These are phyloP conservation scores for Rhodotorula sp. DNA, from an alignment of 1,284 basidiomycete species.

Conservation along the genomic window DNA sequence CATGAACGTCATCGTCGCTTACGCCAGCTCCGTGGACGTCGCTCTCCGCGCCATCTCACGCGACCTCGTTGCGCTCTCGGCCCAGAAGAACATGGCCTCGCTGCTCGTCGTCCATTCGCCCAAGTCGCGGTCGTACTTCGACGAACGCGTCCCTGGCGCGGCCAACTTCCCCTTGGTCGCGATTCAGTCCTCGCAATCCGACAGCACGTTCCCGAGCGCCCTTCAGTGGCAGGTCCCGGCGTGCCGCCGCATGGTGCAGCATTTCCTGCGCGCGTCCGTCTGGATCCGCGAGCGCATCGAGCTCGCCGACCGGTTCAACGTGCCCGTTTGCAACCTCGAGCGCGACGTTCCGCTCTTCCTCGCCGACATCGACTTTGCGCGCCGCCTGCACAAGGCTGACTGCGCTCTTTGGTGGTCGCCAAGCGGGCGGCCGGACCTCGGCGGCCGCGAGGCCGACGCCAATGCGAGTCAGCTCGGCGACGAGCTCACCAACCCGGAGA, in stretches of 20 bases:
- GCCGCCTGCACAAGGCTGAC: slow-evolving; percentile 81
- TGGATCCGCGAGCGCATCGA: slow-evolving; percentile 82
- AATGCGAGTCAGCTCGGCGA: slow-evolving; percentile 54
- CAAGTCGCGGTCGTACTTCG: slow-evolving; percentile 83
- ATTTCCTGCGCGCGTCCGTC: slow-evolving; percentile 74
- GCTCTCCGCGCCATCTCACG: slow-evolving; percentile 87
- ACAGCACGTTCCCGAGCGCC: slow-evolving; percentile 49
- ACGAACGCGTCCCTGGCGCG: slow-evolving; percentile 69
- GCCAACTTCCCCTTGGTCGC: slow-evolving; percentile 83
- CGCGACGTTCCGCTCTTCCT: slow-evolving; percentile 83
- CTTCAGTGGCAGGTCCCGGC: slow-evolving; percentile 59
- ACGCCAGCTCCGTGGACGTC: slow-evolving; percentile 75
- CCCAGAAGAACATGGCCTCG: slow-evolving; percentile 66
- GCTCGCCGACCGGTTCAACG: slow-evolving; percentile 85
- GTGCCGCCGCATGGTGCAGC: slow-evolving; percentile 69
- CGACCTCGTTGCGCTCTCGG: slow-evolving; percentile 66
- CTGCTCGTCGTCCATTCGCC: slow-evolving; percentile 82
- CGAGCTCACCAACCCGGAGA: slow-evolving; percentile 81
- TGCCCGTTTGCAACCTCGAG: slow-evolving; percentile 86
- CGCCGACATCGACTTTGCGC: slow-evolving; percentile 88
- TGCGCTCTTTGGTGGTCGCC: slow-evolving; percentile 97
- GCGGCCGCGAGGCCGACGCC: slow-evolving; percentile 83
- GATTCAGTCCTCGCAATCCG: slow-evolving; percentile 72
- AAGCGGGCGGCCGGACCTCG: slow-evolving; percentile 84
- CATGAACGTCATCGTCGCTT: slow-evolving; percentile 69